phyloP scores from a whole-genome alignment of 768 basidiomycete genomes.

The Glaciozyma antarctica region DNA sequence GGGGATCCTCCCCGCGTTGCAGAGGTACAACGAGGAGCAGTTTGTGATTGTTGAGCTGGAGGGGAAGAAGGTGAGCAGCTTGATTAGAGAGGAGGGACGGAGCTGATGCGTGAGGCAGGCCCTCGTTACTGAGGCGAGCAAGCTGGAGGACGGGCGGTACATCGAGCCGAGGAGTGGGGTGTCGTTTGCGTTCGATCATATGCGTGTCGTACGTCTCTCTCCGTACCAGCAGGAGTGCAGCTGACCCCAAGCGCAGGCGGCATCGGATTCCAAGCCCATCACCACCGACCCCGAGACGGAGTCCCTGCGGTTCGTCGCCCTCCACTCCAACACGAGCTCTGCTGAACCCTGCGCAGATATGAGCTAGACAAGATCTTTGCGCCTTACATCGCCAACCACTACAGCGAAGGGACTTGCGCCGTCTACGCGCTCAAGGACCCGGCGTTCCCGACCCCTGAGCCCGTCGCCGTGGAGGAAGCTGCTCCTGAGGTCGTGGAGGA shows the following conservation, averaged over 20 bases:
- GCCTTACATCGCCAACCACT: constrained; percentile 69
- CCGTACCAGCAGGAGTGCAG: not conserved
- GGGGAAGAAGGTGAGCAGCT: constrained; percentile 43
- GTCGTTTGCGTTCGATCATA: constrained; percentile 75
- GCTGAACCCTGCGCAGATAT: constrained; percentile 39
- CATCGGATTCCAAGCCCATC: not conserved
- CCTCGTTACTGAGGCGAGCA: constrained; percentile 66
- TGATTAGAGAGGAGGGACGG: not conserved
- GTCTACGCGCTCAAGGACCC: constrained; percentile 49
- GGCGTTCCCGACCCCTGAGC: constrained; percentile 10
- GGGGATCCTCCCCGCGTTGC: constrained; percentile 65
- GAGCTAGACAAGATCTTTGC: constrained; percentile 61
- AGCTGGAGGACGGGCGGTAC: constrained; percentile 58
- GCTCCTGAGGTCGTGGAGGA: constrained; percentile 22
- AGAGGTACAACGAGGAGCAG: constrained; percentile 78
- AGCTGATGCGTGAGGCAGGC: constrained; percentile 46
- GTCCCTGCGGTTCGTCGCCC: not conserved
- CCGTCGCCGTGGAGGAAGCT: not conserved
- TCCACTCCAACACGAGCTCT: too few species aligned
- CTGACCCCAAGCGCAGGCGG: not conserved
- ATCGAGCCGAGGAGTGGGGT: constrained; percentile 71
- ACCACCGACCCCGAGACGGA: not conserved
- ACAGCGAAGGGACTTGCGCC: constrained; percentile 63
- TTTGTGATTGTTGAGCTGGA: constrained; percentile 80
- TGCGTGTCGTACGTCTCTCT: constrained; percentile 37